A percentile compares a stretch with the other conserved stretches of the same genome.
phyloP scores from a whole-genome alignment of 140 eudicot species.

The Stevia rebaudiana region DNA sequence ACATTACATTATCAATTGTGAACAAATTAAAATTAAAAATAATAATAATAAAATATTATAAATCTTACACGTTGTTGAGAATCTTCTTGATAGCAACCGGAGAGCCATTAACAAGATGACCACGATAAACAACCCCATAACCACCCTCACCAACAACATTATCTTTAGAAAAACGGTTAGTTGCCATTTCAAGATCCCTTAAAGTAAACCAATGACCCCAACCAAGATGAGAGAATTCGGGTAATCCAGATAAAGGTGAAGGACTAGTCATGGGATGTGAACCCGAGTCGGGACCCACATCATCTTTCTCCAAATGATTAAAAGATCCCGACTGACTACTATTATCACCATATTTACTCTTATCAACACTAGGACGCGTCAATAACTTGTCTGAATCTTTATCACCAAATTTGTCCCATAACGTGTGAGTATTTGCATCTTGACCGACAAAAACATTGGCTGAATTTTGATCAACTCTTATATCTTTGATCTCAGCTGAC shows the following conservation, averaged over 20 bases:
- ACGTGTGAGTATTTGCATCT: constrained; percentile 28
- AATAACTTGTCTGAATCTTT: constrained; percentile 61
- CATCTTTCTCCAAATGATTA: constrained; percentile 49
- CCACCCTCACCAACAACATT: constrained; percentile 97
- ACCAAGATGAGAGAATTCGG: constrained; percentile 87
- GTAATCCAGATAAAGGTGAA: constrained; percentile 78
- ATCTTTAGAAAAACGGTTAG: constrained; percentile 70
- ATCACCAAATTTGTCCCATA: constrained; percentile 47
- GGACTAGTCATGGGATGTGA: constrained; percentile 40
- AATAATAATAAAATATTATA: neutral
- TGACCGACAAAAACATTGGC: constrained; percentile 32
- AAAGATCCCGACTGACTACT: constrained; percentile 57
- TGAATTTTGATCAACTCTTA: constrained; percentile 60
- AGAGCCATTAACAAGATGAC: constrained; percentile 73
- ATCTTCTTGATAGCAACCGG: constrained; percentile 80
- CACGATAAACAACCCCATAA: constrained; percentile 81
- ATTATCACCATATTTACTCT: constrained; percentile 39
- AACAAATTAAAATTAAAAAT: neutral
- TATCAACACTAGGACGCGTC: constrained; percentile 43
- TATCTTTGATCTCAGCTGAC: constrained; percentile 72
- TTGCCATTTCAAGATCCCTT: constrained; percentile 75
- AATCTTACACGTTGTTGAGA: constrained; percentile 84
- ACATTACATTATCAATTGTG: neutral
- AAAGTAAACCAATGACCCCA: constrained; percentile 99
- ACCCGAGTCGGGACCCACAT: constrained; percentile 44